Evolutionary conservation across 2,329 filamentous ascomycete genomes (phyloP).

Genomic region (Hawksworthiomyces lignivorus): DNA sequence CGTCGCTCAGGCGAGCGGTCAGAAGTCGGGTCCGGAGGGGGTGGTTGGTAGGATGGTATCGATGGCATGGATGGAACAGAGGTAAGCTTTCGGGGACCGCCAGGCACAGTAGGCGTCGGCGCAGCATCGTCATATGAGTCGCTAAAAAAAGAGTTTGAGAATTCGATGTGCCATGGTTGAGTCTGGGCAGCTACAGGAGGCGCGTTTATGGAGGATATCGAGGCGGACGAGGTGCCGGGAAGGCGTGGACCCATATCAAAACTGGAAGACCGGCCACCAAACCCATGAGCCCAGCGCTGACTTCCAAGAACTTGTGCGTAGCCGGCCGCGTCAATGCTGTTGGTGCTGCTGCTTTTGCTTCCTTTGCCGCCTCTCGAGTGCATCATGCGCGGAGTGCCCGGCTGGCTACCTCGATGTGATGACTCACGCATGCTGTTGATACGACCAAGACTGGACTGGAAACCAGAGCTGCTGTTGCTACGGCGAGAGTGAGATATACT

Average conservation of each 20-base stretch:
- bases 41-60: slow-evolving; percentile 30
- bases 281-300: slow-evolving; percentile 50
- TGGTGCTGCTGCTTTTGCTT: slow-evolving; percentile 63
- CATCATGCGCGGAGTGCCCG: slow-evolving; percentile 35
- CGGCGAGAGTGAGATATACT: slow-evolving; percentile 52
- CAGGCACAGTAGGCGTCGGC: slow-evolving; percentile 76
- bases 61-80: slow-evolving; percentile 27
- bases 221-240: slow-evolving; percentile 8
- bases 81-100: slow-evolving; percentile 55
- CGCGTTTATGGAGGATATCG: background rate
- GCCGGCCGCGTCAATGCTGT: slow-evolving; percentile 58
- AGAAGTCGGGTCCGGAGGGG: slow-evolving; percentile 29
- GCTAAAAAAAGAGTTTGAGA: slow-evolving; percentile 38
- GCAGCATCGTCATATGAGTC: slow-evolving; percentile 67
- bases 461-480: slow-evolving; percentile 75
- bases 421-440: slow-evolving; percentile 56
- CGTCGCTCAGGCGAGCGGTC: slow-evolving; percentile 36
- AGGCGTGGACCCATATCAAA: slow-evolving; percentile 58
- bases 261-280: slow-evolving; percentile 57
- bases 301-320: slow-evolving; percentile 50
- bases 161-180: slow-evolving; percentile 38
- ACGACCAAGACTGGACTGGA: slow-evolving; percentile 50
- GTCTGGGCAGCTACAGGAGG: too few species aligned
- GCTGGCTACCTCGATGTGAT: slow-evolving; percentile 27
- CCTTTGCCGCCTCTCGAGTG: slow-evolving; percentile 54